Percentiles rank a stretch among this genome's conserved stretches.
Evolutionary conservation across 2,329 filamentous ascomycete species (phyloP).

Genomic region (Keithomyces neogunnii): DNA sequence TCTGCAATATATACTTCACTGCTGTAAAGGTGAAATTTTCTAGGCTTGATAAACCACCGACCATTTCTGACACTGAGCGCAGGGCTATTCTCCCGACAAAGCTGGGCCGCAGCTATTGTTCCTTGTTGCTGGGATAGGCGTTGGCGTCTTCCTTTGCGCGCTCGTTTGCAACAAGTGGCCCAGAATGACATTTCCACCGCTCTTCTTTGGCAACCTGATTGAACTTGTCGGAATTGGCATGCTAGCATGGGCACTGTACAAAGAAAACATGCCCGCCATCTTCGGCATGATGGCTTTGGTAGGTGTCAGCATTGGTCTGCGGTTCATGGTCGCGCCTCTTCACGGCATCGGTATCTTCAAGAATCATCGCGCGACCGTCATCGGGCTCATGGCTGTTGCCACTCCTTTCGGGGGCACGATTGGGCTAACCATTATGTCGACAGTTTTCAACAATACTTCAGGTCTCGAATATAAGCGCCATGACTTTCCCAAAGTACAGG

Average conservation of each 20-base stretch:
- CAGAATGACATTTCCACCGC: slow-evolving; percentile 50
- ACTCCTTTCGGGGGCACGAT: slow-evolving; percentile 57
- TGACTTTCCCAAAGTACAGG: slow-evolving; percentile 16
- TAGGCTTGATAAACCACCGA: not conserved
- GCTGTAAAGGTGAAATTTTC: slow-evolving; percentile 35
- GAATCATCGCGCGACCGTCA: slow-evolving; percentile 45
- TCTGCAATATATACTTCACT: slow-evolving; percentile 60
- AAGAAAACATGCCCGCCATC: slow-evolving; percentile 38
- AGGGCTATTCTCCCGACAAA: slow-evolving; percentile 39
- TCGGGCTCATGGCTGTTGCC: slow-evolving; percentile 51
- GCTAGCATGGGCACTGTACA: slow-evolving; percentile 47
- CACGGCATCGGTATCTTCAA: slow-evolving; percentile 57
- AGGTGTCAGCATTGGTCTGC: slow-evolving; percentile 53
- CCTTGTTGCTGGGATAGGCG: slow-evolving; percentile 55
- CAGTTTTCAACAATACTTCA: slow-evolving; percentile 55
- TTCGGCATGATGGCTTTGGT: slow-evolving; percentile 60
- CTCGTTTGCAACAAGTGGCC: slow-evolving; percentile 53
- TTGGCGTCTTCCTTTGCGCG: slow-evolving; percentile 49
- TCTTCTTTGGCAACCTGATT: slow-evolving; percentile 47
- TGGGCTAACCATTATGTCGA: slow-evolving; percentile 57
- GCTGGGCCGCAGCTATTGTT: slow-evolving; percentile 52
- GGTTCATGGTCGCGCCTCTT: slow-evolving; percentile 56
- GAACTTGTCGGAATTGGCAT: slow-evolving; percentile 51
- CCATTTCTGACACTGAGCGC: slow-evolving; percentile 5
- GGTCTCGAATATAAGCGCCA: slow-evolving; percentile 16